Evolutionary conservation across 805 yeast genomes (phyloP).

Genomic region (Kregervanrija fluxuum): DNA sequence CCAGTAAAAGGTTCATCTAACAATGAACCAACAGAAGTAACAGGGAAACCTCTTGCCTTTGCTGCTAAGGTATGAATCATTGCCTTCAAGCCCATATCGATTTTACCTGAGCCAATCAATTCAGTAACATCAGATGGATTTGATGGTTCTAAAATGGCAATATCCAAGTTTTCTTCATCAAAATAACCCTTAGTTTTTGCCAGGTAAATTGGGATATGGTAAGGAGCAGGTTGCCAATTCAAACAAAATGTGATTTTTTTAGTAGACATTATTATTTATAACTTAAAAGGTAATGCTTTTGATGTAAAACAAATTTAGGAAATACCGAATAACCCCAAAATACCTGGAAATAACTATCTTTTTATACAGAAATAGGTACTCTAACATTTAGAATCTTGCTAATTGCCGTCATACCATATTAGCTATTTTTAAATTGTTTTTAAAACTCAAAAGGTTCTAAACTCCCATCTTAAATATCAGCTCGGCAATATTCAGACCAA

Average conservation of each 20-base stretch:
- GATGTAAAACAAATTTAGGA: too few species aligned
- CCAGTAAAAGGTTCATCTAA: constrained; percentile 56
- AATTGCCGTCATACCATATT: too few species aligned
- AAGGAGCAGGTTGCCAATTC: constrained; percentile 51
- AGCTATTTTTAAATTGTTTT: too few species aligned
- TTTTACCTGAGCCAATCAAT: constrained; percentile 47
- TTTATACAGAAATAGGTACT: too few species aligned
- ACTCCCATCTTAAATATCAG: too few species aligned
- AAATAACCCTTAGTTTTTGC: constrained; percentile 46
- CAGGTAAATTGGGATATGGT: constrained; percentile 45
- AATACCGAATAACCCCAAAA: too few species aligned
- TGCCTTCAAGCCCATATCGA: constrained; percentile 53
- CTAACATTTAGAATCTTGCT: too few species aligned
- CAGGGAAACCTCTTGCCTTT: constrained; percentile 51
- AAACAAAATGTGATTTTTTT: constrained; percentile 43
- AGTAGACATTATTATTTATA: constrained; percentile 21
- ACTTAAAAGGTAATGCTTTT: too few species aligned
- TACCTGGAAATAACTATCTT: too few species aligned
- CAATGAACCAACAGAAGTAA: constrained; percentile 47
- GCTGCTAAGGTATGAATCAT: constrained; percentile 57
- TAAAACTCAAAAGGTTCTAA: too few species aligned
- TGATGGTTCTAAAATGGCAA: constrained; percentile 48
- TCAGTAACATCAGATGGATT: constrained; percentile 55
- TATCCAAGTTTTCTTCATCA: constrained; percentile 41
- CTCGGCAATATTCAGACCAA: too few species aligned